phyloP scores from a whole-genome alignment of 768 basidiomycete genomes.

The Collybiopsis luxurians region DNA sequence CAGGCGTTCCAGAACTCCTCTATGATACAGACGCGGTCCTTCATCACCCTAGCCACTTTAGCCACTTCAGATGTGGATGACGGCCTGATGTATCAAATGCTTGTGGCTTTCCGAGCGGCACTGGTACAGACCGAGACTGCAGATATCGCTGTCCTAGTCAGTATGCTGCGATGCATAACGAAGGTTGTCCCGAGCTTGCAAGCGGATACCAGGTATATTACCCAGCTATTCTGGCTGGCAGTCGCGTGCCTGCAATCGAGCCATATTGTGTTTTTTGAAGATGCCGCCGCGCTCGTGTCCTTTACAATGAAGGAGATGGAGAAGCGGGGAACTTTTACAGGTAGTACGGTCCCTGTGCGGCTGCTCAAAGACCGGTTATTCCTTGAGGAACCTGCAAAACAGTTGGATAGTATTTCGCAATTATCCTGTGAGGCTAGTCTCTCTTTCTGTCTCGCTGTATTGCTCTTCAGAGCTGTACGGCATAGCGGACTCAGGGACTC shows the following conservation, averaged over 20 bases:
- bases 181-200: constrained; percentile 72
- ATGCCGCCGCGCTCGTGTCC: constrained; percentile 67
- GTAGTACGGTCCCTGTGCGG: constrained; percentile 47
- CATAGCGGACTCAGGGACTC: constrained; percentile 60
- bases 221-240: constrained; percentile 85
- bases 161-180: constrained; percentile 86
- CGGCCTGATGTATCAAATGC: constrained; percentile 90
- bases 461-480: constrained; percentile 86
- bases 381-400: constrained; percentile 65
- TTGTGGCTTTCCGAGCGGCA: constrained; percentile 80
- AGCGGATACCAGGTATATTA: constrained; percentile 67
- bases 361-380: constrained; percentile 62
- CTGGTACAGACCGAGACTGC: constrained; percentile 62
- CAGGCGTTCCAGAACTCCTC: constrained; percentile 90
- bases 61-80: constrained; percentile 86
- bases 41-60: constrained; percentile 80
- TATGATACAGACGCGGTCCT: constrained; percentile 82
- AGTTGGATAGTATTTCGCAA: constrained; percentile 70
- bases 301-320: constrained; percentile 66
- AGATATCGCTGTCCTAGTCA: constrained; percentile 71
- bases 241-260: constrained; percentile 81
- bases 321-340: constrained; percentile 53
- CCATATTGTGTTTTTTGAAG: constrained; percentile 64
- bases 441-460: constrained; percentile 77
- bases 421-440: constrained; percentile 78